Evolutionary conservation across 768 basidiomycete genomes (phyloP).

Genomic region (Lentinula edodes): DNA sequence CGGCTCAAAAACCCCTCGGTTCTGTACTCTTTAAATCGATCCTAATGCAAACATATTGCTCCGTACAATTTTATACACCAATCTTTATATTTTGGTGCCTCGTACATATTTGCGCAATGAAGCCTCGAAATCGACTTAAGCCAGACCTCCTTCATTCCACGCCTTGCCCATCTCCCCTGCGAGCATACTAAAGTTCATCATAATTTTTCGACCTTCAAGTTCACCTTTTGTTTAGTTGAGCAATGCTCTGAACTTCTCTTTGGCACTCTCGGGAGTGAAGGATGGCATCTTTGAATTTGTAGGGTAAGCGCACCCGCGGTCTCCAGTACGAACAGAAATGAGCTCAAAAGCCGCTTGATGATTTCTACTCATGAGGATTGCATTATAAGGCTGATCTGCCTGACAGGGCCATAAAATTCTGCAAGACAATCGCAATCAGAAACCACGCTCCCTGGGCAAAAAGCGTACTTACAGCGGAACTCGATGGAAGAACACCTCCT

Average conservation of each 20-base stretch:
- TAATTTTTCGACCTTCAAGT: not conserved
- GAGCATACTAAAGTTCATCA: not conserved
- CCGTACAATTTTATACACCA: too few relatives aligned
- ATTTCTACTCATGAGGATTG: not conserved
- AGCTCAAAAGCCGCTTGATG: not conserved
- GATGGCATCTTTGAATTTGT: not conserved
- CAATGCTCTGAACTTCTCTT: not conserved
- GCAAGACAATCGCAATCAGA: not conserved
- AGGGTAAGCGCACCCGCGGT: not conserved
- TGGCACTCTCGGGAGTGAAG: not conserved
- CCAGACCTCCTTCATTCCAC: not conserved
- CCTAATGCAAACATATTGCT: too few relatives aligned
- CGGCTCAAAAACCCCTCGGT: too few relatives aligned
- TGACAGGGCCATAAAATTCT: not conserved
- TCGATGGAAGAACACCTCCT: not conserved
- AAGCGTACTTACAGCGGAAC: not conserved
- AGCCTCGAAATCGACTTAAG: not conserved
- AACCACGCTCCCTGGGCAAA: too few relatives aligned
- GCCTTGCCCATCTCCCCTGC: not conserved
- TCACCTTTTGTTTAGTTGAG: not conserved
- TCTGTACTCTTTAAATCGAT: too few relatives aligned
- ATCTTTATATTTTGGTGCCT: not conserved
- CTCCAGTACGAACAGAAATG: not conserved
- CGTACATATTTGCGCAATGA: not conserved
- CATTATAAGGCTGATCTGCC: conserved; percentile 2